Evolutionary conservation across 495 filamentous ascomycete species (phyloP).

Genomic region (Endocarpon pusillum): DNA sequence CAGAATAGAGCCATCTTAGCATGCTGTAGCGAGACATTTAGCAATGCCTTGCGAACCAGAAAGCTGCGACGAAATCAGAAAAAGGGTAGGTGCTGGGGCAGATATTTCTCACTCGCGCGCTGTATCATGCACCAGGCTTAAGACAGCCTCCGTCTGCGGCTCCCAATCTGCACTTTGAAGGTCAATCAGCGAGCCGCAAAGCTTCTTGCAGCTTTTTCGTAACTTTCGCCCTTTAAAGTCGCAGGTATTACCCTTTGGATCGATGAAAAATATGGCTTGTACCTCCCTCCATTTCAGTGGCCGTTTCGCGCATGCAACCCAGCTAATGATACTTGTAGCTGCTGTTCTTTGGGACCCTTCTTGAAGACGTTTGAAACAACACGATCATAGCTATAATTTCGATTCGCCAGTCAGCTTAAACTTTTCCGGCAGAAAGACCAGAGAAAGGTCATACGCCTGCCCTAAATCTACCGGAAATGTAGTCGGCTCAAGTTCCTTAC

Average conservation of each 20-base stretch:
- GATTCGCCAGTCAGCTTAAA: no score
- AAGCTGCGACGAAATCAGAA: conserved; percentile 5
- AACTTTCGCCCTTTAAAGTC: conserved; percentile 8
- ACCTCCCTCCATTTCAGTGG: conserved; percentile 31
- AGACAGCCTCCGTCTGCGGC: conserved; percentile 13
- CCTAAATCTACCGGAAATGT: conserved; percentile 21
- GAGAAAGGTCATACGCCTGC: conserved; percentile 24
- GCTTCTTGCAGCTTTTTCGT: conserved; percentile 15
- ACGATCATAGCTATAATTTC: no score
- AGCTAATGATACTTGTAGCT: conserved; percentile 23
- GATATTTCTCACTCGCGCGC: conserved; percentile 18
- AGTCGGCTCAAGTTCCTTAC: conserved; percentile 14
- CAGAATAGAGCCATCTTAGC: conserved; percentile 19
- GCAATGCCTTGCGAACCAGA: conserved; percentile 8
- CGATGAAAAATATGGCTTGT: conserved; percentile 23
- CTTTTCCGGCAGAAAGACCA: no score
- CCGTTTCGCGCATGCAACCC: conserved; percentile 26
- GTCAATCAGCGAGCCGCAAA: conserved; percentile 30
- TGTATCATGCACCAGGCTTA: conserved; percentile 26
- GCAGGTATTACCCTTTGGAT: conserved; percentile 4
- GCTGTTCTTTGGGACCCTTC: conserved; percentile 21
- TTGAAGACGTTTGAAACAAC: conserved; percentile 8
- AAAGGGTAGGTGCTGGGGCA: conserved; percentile 3
- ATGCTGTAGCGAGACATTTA: conserved; percentile 15
- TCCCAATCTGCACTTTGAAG: no score